phyloP scores from a whole-genome alignment of 2,329 filamentous ascomycete genomes.

The Pseudogymnoascus sp. region DNA sequence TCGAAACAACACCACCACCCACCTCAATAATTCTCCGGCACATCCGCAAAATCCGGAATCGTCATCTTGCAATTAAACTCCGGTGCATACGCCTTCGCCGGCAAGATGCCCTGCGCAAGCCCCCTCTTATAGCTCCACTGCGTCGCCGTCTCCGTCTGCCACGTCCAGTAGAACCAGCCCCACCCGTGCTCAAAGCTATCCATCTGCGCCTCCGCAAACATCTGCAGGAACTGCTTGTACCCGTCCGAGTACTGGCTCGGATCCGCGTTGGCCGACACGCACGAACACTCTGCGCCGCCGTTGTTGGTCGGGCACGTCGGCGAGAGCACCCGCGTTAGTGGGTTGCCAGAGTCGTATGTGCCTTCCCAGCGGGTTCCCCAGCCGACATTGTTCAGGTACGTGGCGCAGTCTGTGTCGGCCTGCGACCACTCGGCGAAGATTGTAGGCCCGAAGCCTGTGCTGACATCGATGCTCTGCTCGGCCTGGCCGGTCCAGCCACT shows the following conservation, averaged over 20 bases:
- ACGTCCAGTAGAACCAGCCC: slow-evolving; percentile 99
- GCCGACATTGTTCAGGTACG: slow-evolving; percentile 81
- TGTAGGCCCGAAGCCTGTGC: slow-evolving; percentile 82
- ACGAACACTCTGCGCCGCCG: slow-evolving; percentile 56
- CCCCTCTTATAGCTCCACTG: slow-evolving; percentile 93
- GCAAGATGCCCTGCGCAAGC: slow-evolving; percentile 69
- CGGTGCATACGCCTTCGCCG: slow-evolving; percentile 61
- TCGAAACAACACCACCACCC: too few relatives aligned
- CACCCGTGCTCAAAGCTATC: slow-evolving; percentile 82
- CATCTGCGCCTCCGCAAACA: slow-evolving; percentile 97
- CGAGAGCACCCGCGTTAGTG: slow-evolving; percentile 49
- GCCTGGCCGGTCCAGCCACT: slow-evolving; percentile 78
- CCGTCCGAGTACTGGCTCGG: slow-evolving; percentile 55
- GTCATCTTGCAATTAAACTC: slow-evolving; percentile 56
- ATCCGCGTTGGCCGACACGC: slow-evolving; percentile 67
- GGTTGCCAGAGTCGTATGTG: slow-evolving; percentile 54
- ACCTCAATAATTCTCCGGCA: slow-evolving; percentile 45
- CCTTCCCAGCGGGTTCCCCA: slow-evolving; percentile 89
- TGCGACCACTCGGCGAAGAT: slow-evolving; percentile 97
- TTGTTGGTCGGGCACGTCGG: slow-evolving; percentile 64
- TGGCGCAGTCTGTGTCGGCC: slow-evolving; percentile 90
- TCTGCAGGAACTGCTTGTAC: slow-evolving; percentile 80
- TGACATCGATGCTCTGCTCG: slow-evolving; percentile 59
- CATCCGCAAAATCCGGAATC: slow-evolving; percentile 44
- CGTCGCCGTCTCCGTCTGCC: slow-evolving; percentile 76